Percentiles rank a stretch among this genome's conserved stretches.
phyloP scores from a whole-genome alignment of 2,329 filamentous ascomycete species.

The Aspergillus tamarii region DNA sequence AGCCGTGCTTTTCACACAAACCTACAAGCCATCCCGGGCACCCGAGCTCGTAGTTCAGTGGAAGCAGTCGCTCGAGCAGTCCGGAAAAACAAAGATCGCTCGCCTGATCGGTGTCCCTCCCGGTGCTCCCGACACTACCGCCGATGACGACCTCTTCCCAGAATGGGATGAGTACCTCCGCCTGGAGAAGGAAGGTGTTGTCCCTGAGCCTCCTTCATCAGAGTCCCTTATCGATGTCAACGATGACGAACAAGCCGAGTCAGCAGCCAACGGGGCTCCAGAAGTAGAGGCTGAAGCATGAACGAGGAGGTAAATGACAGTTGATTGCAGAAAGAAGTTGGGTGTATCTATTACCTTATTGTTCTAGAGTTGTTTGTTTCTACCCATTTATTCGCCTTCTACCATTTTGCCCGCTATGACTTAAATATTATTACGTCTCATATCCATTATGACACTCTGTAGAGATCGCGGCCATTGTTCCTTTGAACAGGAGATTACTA shows the following conservation, averaged over 20 bases:
- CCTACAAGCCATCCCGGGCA: slow-evolving; percentile 84
- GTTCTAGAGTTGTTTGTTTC: neutral
- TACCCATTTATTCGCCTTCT: slow-evolving; percentile 20
- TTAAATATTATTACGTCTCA: neutral
- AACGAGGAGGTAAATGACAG: neutral
- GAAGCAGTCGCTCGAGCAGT: slow-evolving; percentile 82
- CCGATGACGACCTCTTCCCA: slow-evolving; percentile 82
- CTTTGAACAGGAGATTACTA: neutral
- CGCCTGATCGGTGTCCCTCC: slow-evolving; percentile 82
- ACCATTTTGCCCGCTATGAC: neutral
- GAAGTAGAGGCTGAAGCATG: slow-evolving; percentile 32
- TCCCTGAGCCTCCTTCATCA: slow-evolving; percentile 42
- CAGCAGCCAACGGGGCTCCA: slow-evolving; percentile 36
- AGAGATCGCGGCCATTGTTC: neutral
- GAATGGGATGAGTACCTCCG: slow-evolving; percentile 92
- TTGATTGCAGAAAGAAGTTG: neutral
- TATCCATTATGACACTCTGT: neutral
- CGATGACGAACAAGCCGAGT: slow-evolving; percentile 34
- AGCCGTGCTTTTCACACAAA: slow-evolving; percentile 89
- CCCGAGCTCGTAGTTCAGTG: slow-evolving; percentile 70
- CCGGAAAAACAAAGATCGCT: slow-evolving; percentile 81
- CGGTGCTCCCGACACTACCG: slow-evolving; percentile 60
- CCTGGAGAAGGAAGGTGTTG: slow-evolving; percentile 73
- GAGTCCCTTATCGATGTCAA: slow-evolving; percentile 48
- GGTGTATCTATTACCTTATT: neutral